Base-by-base conservation (phyloP, 1,284 basidiomycete genomes). In the Hemileia vastatrix region DNA sequence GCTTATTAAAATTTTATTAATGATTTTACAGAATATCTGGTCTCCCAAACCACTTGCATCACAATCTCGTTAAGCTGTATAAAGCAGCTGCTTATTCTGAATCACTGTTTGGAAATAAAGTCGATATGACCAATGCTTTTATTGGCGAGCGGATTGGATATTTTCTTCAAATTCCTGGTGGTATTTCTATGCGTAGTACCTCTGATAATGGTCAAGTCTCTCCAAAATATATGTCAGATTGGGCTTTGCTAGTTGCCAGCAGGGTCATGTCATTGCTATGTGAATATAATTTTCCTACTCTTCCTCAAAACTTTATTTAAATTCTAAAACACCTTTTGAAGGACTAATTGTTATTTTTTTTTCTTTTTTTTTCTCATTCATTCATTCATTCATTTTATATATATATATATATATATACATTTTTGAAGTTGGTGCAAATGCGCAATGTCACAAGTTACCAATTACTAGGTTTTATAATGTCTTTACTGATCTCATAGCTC, bases 181-280 rank as follows among this genome's bases (percentile, higher is more conserved):
- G n/a, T 32, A 23, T 3, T 19, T 40, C 21, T 19, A 13, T 23
- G n/a, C 18, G 1, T 13, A n/a, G 24, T 33, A 44, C 19, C 6
- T 9, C 21, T 36, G 21, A 52, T 6, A 13, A n/a, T 8, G 49
- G 31, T 13, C 13, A 19, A 19, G 49, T 21, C 13, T 19, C 21
- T 1, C 57, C 57, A 11, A 31, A 43, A 23, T 59, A 59, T 43
- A 49, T 27, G 57, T 21, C 47, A 11, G 57, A 58, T 51, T 58
- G 57, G 57, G 32, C 47, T 3, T 32, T 58, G 27, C 11, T 50
- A 3, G 57, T 48, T 33, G 24, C 57, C 31, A 58, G 57, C 24
- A 18, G 57, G 43, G 47, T 58, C 23, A 51, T 58, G 57, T 48
- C 57, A 36, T 36, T 58, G 9, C 27, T 58, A 43, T 36, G 57